Evolutionary conservation across 108 stramenopile species (phyloP).

Genomic region (Nitzschia inconspicua): DNA sequence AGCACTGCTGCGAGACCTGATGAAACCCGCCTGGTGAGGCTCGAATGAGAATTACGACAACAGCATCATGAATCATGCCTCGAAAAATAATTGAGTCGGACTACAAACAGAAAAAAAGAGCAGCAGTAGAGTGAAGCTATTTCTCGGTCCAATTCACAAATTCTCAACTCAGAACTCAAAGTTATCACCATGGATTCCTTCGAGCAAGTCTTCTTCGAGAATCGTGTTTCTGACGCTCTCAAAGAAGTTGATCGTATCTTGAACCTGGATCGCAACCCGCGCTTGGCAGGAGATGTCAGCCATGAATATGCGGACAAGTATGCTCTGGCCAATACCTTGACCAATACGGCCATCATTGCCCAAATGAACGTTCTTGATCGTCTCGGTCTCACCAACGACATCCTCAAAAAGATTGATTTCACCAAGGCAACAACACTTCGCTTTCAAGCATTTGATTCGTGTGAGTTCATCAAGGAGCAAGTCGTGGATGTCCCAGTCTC

Average conservation of each 20-base stretch:
- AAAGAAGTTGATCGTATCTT: slow-evolving; percentile 32
- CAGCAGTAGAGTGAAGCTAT: too few relatives aligned
- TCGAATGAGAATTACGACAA: too few relatives aligned
- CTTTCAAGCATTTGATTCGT: slow-evolving; percentile 41
- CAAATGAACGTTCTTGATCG: slow-evolving; percentile 55
- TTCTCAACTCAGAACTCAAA: too few relatives aligned
- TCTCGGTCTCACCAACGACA: slow-evolving; percentile 51
- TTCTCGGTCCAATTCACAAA: too few relatives aligned
- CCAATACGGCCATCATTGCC: slow-evolving; percentile 66
- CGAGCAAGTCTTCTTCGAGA: background rate
- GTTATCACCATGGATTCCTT: too few relatives aligned
- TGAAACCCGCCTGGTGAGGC: too few relatives aligned
- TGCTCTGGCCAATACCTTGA: slow-evolving; percentile 49
- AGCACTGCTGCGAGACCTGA: too few relatives aligned
- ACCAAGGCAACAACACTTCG: slow-evolving; percentile 48
- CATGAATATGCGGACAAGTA: slow-evolving; percentile 77
- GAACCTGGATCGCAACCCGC: slow-evolving; percentile 34
- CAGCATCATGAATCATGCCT: too few relatives aligned
- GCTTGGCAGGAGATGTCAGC: slow-evolving; percentile 39
- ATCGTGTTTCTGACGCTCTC: slow-evolving; percentile 31
- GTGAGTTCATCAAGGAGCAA: slow-evolving; percentile 49
- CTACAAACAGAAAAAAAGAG: too few relatives aligned
- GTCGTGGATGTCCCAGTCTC: slow-evolving; percentile 21
- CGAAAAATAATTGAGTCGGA: too few relatives aligned
- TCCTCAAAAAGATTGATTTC: slow-evolving; percentile 11